Conservation (phyloP, 345 rosid genomes). For the Leavenworthia alabamica region DNA sequence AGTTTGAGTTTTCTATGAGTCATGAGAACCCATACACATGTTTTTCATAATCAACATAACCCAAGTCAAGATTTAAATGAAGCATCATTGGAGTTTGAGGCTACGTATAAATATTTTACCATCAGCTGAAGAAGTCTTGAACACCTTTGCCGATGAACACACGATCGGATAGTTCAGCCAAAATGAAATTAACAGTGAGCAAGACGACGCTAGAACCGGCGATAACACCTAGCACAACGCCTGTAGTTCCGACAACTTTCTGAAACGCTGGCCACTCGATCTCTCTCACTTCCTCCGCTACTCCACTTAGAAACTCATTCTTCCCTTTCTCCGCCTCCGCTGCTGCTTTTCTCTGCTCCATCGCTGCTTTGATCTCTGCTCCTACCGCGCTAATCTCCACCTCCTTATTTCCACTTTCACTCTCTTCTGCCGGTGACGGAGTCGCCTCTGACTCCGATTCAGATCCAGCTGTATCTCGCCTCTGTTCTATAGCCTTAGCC, state of each 20-base stretch:
- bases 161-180: conserved; percentile 83
- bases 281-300: conserved; percentile 72
- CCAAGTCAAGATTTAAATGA: conserved; percentile 65
- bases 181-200: conserved; percentile 79
- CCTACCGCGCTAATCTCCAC: conserved; percentile 51
- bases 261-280: conserved; percentile 94
- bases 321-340: conserved; percentile 34
- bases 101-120: conserved; percentile 35
- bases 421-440: conserved; percentile 22
- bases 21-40: not conserved
- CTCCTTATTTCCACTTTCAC: conserved; percentile 10
- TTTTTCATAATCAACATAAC: conserved; percentile 48
- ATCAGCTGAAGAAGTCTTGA: conserved; percentile 73
- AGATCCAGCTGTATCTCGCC: conserved; percentile 42
- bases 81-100: conserved; percentile 53
- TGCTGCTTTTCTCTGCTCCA: conserved; percentile 53
- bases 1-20: not conserved
- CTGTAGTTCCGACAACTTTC: conserved; percentile 74
- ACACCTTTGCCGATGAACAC: conserved; percentile 76
- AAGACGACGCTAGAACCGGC: conserved; percentile 87
- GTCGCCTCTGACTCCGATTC: conserved; percentile 26
- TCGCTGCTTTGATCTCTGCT: conserved; percentile 63
- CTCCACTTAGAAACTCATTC: conserved; percentile 51
- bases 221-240: conserved; percentile 83
- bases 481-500: conserved; percentile 48